Conservation (phyloP, 306 rosid species). For the Malus orientalis region DNA sequence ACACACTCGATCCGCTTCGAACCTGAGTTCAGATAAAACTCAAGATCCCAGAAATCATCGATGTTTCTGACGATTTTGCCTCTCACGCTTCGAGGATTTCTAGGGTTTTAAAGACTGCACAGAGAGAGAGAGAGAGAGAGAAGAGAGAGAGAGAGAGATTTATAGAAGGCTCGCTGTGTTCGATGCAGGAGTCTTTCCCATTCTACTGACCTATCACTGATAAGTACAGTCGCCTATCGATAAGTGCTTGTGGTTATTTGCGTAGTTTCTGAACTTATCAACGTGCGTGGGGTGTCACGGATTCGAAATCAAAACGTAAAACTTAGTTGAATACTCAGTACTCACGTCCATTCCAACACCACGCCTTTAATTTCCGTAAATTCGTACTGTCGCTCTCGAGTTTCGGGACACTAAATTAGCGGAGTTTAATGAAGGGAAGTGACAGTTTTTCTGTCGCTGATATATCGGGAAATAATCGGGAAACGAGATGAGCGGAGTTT, state of each 20-base stretch:
- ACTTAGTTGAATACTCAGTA: slow-evolving; percentile 55
- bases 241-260: accelerated
- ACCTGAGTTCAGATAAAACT: slow-evolving; percentile 22
- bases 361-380: not conserved
- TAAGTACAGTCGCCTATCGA: accelerated
- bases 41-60: slow-evolving; percentile 14
- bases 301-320: slow-evolving; percentile 59
- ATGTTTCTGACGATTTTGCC: slow-evolving; percentile 8
- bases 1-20: slow-evolving; percentile 4
- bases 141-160: slow-evolving; percentile 28
- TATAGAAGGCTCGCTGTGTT: slow-evolving; percentile 56
- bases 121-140: slow-evolving; percentile 7
- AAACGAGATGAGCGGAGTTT: not conserved
- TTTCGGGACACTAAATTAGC: not conserved
- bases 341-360: slow-evolving; percentile 57
- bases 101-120: slow-evolving; percentile 72
- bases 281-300: slow-evolving; percentile 28
- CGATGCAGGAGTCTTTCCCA: slow-evolving; percentile 53
- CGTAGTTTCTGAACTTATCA: not conserved
- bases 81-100: slow-evolving; percentile 36
- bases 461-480: not conserved
- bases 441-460: not conserved
- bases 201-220: slow-evolving; percentile 57
- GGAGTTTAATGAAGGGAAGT: not conserved
- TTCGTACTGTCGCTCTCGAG: slow-evolving; percentile 50